These are phyloP conservation scores for Camellia lanceoleosa DNA, from an alignment of 148 eudicot species.

Conservation along the genomic window DNA sequence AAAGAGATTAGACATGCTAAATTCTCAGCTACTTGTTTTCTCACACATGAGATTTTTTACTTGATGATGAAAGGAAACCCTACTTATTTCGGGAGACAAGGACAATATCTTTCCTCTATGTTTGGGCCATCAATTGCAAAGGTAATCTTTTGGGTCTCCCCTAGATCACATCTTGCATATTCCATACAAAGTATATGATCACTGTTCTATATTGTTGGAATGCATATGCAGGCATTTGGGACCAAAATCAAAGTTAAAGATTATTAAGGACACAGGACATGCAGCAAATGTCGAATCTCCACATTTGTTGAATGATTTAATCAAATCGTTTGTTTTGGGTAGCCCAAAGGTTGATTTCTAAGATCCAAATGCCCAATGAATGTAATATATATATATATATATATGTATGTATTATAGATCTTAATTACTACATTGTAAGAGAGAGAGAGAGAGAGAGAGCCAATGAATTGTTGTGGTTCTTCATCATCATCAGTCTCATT, in stretches of 20 bases:
- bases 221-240: conserved; percentile 42
- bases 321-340: not conserved
- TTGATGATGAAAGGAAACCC: conserved; percentile 38
- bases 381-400: not conserved
- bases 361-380: too few relatives aligned
- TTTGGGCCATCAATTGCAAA: conserved; percentile 48
- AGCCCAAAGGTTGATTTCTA: too few relatives aligned
- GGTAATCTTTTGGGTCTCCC: conserved; percentile 20
- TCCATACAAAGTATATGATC: not conserved
- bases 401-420: too few relatives aligned
- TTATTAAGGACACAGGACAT: conserved; percentile 51
- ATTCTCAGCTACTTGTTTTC: too few relatives aligned
- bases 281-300: conserved; percentile 60
- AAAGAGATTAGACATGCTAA: too few relatives aligned
- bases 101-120: conserved; percentile 54
- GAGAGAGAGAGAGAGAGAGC: too few relatives aligned
- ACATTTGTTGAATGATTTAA: conserved; percentile 27
- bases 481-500: too few relatives aligned
- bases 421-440: too few relatives aligned
- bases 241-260: not conserved
- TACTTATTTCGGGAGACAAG: conserved; percentile 65
- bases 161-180: too few relatives aligned
- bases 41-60: not conserved
- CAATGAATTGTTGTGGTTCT: too few relatives aligned
- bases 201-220: too few relatives aligned